Percentiles rank a stretch among this genome's conserved stretches.
phyloP scores from a whole-genome alignment of 371 early-diverging fungal species.

The Mucor indicus region DNA sequence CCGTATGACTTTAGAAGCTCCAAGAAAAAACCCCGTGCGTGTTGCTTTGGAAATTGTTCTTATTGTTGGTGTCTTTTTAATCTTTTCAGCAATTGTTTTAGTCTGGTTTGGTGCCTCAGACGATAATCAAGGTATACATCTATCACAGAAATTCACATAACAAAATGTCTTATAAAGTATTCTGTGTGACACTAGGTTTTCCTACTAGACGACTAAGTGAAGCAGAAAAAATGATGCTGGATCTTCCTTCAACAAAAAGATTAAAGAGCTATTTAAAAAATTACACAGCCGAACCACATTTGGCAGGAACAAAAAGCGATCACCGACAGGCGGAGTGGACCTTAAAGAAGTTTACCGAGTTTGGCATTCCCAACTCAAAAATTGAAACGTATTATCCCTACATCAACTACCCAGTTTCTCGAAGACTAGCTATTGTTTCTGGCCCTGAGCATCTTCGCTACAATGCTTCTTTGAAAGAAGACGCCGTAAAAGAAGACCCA shows the following conservation, averaged over 20 bases:
- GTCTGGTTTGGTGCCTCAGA: conserved; percentile 2
- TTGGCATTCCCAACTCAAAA: conserved; percentile 50
- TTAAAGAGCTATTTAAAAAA: conserved; percentile 9
- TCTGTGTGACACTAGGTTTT: too few relatives aligned
- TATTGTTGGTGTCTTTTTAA: conserved; percentile 18
- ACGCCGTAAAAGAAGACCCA: conserved; percentile 52
- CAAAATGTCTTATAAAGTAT: too few relatives aligned
- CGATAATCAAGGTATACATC: conserved; percentile 1
- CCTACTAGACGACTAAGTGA: conserved; percentile 11
- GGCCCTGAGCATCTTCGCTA: conserved; percentile 48
- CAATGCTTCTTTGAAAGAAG: conserved; percentile 57
- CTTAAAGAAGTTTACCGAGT: conserved; percentile 45
- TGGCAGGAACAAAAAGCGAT: conserved; percentile 55
- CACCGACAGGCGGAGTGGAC: conserved; percentile 57
- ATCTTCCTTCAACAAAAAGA: conserved; percentile 15
- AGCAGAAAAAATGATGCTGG: conserved; percentile 19
- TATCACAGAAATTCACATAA: too few relatives aligned
- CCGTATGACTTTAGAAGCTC: conserved; percentile 40
- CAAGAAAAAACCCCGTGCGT: conserved; percentile 17
- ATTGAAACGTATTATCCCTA: conserved; percentile 62
- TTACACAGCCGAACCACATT: conserved; percentile 56
- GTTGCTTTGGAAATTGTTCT: conserved; percentile 16
- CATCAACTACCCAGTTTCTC: conserved; percentile 56
- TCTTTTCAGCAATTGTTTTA: conserved; percentile 12
- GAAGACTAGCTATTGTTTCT: conserved; percentile 55